Evolutionary conservation across 768 basidiomycete species (phyloP), one percentile per base, ranked within the genome.

Genomic region (Podaxis sp.): DNA sequence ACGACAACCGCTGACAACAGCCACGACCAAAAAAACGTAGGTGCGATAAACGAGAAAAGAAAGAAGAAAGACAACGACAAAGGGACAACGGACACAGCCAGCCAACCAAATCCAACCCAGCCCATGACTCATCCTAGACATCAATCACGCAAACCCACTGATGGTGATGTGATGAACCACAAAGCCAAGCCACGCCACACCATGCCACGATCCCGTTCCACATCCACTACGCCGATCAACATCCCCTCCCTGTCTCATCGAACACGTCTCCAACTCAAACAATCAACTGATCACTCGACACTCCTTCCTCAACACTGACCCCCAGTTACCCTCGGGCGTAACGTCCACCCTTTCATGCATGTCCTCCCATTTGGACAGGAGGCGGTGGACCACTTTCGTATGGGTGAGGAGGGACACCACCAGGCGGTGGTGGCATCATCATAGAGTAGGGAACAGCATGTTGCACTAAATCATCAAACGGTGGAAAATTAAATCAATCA

Each of bases 361-460:
- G 90, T 53, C 89, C 89, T 63, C 89, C 88, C 91, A 93, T 91
- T 55, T 80, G 87, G 58, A 89, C 89, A 26, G 86, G 88, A 58
- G 84, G 86, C 37, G 87, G 83, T 62, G 86, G 85, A 17, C 82
- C 84, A 64, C 82, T 85, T 51, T 93, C 90, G 74, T 93, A 93
- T 37, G 82, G 84, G 71, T 92, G 91, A 65, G 33, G 33, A 33
- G 87, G 88, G 44, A 78, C 82, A 62, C 80, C 84, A 56, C 68
- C 69, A 10, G 71, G 72, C 55, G 88, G 87, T 6, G 88, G 88
- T 60, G 87, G 89, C 89, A 93, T 92, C 91, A 94, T 94, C 89
- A 92, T 91, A n/a, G 84, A 88, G 73, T 94, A 95, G 52, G 90
- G 89, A 66, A 91, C 86, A 37, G 93, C 90, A 68, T 93, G 93